Conservation (phyloP, 2,329 filamentous ascomycete species). For the Zarea fungicola region DNA sequence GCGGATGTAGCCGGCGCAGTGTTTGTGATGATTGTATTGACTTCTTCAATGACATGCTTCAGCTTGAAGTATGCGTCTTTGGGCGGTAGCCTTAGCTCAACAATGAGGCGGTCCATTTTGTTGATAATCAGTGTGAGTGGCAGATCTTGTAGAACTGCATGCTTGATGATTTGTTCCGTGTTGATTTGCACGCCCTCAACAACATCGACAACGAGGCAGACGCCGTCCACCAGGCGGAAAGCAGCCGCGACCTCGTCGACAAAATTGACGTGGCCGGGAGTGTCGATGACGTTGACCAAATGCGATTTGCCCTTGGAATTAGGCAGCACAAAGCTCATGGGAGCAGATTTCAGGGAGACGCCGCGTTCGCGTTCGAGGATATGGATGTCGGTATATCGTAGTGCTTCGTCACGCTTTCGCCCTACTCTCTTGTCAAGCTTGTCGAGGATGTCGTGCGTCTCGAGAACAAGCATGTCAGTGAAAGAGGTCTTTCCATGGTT, state of each 20-base stretch:
- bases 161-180: conserved; percentile 94
- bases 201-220: conserved; percentile 90
- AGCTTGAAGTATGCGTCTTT: conserved; percentile 98
- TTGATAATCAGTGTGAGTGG: conserved; percentile 89
- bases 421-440: conserved; percentile 76
- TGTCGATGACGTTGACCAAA: conserved; percentile 90
- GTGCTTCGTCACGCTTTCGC: conserved; percentile 77
- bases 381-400: conserved; percentile 92
- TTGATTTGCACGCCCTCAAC: conserved; percentile 99
- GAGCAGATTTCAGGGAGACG: conserved; percentile 84
- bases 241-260: conserved; percentile 93
- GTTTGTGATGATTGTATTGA: conserved; percentile 92
- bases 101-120: conserved; percentile 92
- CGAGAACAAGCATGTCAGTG: conserved; percentile 95
- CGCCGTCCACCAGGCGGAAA: conserved; percentile 80
- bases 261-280: conserved; percentile 96
- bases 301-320: conserved; percentile 91
- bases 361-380: conserved; percentile 84
- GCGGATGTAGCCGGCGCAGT: conserved; percentile 77
- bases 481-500: conserved; percentile 98
- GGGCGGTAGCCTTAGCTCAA: conserved; percentile 90
- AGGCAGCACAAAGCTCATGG: conserved; percentile 89
- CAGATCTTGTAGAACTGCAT: conserved; percentile 84
- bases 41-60: conserved; percentile 96
- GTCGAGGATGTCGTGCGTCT: conserved; percentile 84